Evolutionary conservation across 371 early-diverging fungal genomes (phyloP).

Genomic region (Mortierella sp.): DNA sequence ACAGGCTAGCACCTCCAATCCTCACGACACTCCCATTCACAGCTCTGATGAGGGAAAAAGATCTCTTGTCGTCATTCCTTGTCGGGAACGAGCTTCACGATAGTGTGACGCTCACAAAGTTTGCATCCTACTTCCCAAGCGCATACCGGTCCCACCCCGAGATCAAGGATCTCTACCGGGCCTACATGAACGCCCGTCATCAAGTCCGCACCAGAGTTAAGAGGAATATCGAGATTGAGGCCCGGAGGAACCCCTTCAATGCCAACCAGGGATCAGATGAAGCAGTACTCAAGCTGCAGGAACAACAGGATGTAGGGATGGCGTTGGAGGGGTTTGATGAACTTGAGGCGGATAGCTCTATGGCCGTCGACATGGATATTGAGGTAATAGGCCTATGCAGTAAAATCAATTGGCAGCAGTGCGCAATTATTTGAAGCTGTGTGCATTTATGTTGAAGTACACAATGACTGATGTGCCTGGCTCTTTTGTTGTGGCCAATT

Average conservation of each 20-base stretch:
- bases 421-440: too few species aligned
- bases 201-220: constrained; percentile 36
- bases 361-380: constrained; percentile 32
- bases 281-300: background rate
- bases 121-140: constrained; percentile 31
- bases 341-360: background rate
- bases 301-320: background rate
- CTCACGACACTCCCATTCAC: background rate
- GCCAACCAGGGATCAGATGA: constrained; percentile 8
- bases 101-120: constrained; percentile 43
- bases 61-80: constrained; percentile 44
- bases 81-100: constrained; percentile 56
- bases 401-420: too few species aligned
- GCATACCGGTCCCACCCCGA: constrained; percentile 36
- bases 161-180: constrained; percentile 47
- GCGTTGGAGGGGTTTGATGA: constrained; percentile 9
- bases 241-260: constrained; percentile 40
- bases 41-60: constrained; percentile 44
- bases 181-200: constrained; percentile 36
- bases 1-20: background rate
- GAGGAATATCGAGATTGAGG: constrained; percentile 49
- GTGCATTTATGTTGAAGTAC: too few species aligned
- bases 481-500: background rate
- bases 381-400: too few species aligned
- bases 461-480: background rate